A percentile compares a stretch with the other conserved stretches of the same genome.
Evolutionary conservation across 306 rosid species (phyloP).

Genomic region (Vigna radiata): DNA sequence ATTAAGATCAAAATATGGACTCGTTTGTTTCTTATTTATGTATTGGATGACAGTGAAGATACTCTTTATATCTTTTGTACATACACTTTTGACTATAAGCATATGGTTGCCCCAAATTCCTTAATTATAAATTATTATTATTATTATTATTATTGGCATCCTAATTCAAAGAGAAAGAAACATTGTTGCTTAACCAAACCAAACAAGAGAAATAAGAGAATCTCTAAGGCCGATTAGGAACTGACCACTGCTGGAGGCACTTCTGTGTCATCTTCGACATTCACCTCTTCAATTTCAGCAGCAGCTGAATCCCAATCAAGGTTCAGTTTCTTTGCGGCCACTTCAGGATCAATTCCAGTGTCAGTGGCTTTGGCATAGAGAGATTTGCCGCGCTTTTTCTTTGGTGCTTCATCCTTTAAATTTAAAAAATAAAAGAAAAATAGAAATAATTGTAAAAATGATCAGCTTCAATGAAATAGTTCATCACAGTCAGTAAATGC

Average conservation of each 20-base stretch:
- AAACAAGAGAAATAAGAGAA: constrained; percentile 17
- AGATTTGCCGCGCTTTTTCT: constrained; percentile 82
- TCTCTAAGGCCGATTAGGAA: constrained; percentile 44
- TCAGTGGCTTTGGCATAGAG: constrained; percentile 87
- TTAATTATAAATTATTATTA: background rate
- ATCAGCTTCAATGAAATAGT: constrained; percentile 15
- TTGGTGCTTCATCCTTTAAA: constrained; percentile 64
- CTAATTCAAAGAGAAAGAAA: constrained; percentile 16
- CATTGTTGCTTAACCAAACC: constrained; percentile 23
- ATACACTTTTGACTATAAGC: background rate
- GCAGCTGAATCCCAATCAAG: constrained; percentile 90
- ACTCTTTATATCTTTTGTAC: background rate
- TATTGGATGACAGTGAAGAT: too few relatives aligned
- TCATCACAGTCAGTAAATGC: constrained; percentile 16
- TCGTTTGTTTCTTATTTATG: too few relatives aligned
- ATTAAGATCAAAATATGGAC: too few relatives aligned
- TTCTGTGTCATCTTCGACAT: constrained; percentile 60
- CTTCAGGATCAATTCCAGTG: constrained; percentile 82
- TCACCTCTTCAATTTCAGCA: constrained; percentile 78
- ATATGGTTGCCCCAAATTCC: constrained; percentile 19
- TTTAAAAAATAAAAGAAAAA: background rate
- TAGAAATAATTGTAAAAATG: constrained; percentile 12
- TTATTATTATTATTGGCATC: constrained; percentile 16
- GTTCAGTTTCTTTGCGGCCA: constrained; percentile 83
- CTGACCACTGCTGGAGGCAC: constrained; percentile 90